Base-by-base conservation (phyloP, 2,329 filamentous ascomycete species). In the Colletotrichum paranaense region DNA sequence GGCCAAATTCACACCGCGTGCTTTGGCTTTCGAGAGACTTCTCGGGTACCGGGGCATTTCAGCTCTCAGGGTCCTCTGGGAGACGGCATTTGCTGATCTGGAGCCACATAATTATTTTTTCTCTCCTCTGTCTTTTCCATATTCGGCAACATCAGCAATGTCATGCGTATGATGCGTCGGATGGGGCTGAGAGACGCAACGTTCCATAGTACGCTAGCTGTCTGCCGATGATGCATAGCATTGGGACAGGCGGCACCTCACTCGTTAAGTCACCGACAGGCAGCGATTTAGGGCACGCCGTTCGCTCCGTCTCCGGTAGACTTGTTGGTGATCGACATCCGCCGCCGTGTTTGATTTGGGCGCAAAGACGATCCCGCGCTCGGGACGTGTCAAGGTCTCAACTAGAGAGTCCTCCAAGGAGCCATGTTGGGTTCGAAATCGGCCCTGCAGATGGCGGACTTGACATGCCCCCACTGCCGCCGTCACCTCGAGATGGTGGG, bases 371-470 rank as follows among this genome's bases (percentile, higher is more conserved):
- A 57, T 66, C 32, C 16, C 49, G 38, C 28, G 35, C 55, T 57
- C 30, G n/a, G 67, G 26, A 60, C n/a, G 46, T 60, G 60, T 70
- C 66, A 52, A 60, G 59, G 66, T 59, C 35, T 60, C 55, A 60
- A 28, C 16, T 49, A 56, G 28, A 68, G 63, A 49, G 42, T 14
- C 55, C 16, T 42, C 32, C 8, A 28, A 16, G 12, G 19, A 22
- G 24, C 30, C 38, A 67, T 24, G 32, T 72, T 68, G 24, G 46
- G 24, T 60, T 74, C 63, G 28, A n/a, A 46, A 58, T 67, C 38
- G 68, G 52, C n/a, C 68, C 68, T 74, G 57, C 63, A 62, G 72
- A 71, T 62, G 42, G 42, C 58, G 72, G 72, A 72, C 67, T 68
- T 72, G 72, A 63, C 62, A 58, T 74, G 38, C 42, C 68, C 42